Base-by-base conservation (phyloP, 495 filamentous ascomycete genomes). In the Geoglossum glabrum region DNA sequence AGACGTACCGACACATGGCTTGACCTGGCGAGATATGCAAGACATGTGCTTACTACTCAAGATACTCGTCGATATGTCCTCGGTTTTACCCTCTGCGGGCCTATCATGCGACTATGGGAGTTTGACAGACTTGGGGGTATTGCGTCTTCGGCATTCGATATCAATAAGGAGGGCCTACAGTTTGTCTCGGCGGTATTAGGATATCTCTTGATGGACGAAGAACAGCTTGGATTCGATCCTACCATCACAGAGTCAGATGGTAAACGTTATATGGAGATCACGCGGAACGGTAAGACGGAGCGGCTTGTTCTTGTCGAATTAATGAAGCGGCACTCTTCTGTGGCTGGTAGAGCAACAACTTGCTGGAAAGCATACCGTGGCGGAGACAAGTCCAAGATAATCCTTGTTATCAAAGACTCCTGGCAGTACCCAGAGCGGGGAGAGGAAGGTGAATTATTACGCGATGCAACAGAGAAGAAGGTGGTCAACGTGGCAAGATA, bases 141-240 rank as follows among this genome's bases (percentile, higher is more conserved):
- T n/a, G n/a, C n/a, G n/a, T n/a, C n/a, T n/a, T n/a, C n/a, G n/a
- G n/a, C n/a, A n/a, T n/a, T n/a, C n/a, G n/a, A n/a, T n/a, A n/a
- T n/a, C n/a, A n/a, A n/a, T n/a, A n/a, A n/a, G n/a, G n/a, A n/a
- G n/a, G n/a, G n/a, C n/a, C n/a, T n/a, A n/a, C n/a, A n/a, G n/a
- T n/a, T n/a, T n/a, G n/a, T n/a, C n/a, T n/a, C n/a, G n/a, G n/a
- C n/a, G n/a, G n/a, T n/a, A n/a, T n/a, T n/a, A n/a, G n/a, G n/a
- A n/a, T n/a, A n/a, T n/a, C n/a, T n/a, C n/a, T n/a, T n/a, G n/a
- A n/a, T n/a, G n/a, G n/a, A n/a, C n/a, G n/a, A n/a, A n/a, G 65
- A 72, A 59, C 59, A 77, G 60, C 64, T 74, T 49, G 70, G 75
- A 33, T 74, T 76, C 61, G 71, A 77, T 59, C 72, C 71, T 60